A percentile compares a stretch with the other conserved stretches of the same genome.
phyloP scores from a whole-genome alignment of 345 rosid species.

The Orychophragmus violaceus region DNA sequence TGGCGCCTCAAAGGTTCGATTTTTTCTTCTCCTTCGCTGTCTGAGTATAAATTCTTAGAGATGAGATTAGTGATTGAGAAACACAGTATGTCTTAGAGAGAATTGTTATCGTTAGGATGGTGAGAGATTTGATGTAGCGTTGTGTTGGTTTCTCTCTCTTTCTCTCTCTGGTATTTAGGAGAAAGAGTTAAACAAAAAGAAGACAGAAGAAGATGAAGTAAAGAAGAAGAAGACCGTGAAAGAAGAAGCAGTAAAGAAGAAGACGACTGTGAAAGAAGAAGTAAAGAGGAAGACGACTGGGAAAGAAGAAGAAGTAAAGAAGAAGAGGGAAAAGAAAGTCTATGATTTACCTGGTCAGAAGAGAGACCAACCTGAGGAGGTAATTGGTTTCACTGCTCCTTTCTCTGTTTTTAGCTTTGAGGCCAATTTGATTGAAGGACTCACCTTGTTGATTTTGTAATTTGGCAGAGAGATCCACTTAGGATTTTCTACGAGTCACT shows the following conservation, averaged over 20 bases:
- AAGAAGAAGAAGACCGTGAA: slow-evolving; percentile 38
- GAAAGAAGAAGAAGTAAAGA: slow-evolving; percentile 38
- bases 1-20: slow-evolving; percentile 43
- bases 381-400: slow-evolving; percentile 11
- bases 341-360: slow-evolving; percentile 89
- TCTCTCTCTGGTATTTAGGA: slow-evolving; percentile 16
- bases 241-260: slow-evolving; percentile 40
- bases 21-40: neutral
- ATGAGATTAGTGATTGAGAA: neutral
- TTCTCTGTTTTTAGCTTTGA: neutral
- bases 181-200: slow-evolving; percentile 45
- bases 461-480: slow-evolving; percentile 84
- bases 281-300: slow-evolving; percentile 41
- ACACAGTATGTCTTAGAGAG: neutral
- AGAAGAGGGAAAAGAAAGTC: slow-evolving; percentile 72
- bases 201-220: slow-evolving; percentile 36
- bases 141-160: slow-evolving; percentile 16
- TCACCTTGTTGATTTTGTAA: neutral
- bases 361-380: slow-evolving; percentile 81
- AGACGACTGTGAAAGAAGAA: slow-evolving; percentile 33
- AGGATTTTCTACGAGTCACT: slow-evolving; percentile 88
- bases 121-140: neutral
- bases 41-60: neutral
- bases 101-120: neutral
- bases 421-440: neutral